These are phyloP conservation scores for Avena eriantha DNA, from an alignment of 176 grass and related monocot genomes.

Conservation along the genomic window DNA sequence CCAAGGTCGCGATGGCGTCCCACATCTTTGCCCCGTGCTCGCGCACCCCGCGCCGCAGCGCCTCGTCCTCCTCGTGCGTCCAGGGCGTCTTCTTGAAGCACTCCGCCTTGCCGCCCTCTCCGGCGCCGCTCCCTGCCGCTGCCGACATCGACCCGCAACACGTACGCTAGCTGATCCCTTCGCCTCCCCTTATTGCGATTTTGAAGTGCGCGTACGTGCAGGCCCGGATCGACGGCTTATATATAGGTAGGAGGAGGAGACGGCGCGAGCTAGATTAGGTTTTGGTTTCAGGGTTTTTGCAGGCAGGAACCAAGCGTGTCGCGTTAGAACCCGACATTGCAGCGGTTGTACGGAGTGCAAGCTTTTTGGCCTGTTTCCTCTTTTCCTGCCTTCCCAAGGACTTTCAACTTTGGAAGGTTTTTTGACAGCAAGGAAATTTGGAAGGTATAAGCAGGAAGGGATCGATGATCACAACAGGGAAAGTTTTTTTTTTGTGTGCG, in stretches of 20 bases:
- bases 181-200: neutral
- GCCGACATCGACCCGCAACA: conserved; percentile 4
- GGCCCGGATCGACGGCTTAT: neutral
- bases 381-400: neutral
- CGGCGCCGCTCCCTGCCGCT: neutral
- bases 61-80: conserved; percentile 63
- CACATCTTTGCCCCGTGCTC: conserved; percentile 61
- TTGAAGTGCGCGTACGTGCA: neutral
- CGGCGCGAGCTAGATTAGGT: neutral
- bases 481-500: neutral
- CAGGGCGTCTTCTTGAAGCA: conserved; percentile 63
- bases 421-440: neutral
- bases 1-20: conserved; percentile 31
- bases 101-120: neutral
- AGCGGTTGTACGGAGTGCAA: neutral
- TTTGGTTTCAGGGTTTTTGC: neutral
- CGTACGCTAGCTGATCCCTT: neutral
- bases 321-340: neutral
- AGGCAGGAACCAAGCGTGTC: neutral
- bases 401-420: too few species aligned
- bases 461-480: neutral
- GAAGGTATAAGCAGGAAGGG: neutral
- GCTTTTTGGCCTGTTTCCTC: neutral
- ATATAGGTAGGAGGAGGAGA: neutral
- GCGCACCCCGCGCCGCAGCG: conserved; percentile 53